Percentiles rank a stretch among this genome's conserved stretches.
Evolutionary conservation across 352 stramenopile species (phyloP).

Genomic region (Thalassiosira mediterranea): DNA sequence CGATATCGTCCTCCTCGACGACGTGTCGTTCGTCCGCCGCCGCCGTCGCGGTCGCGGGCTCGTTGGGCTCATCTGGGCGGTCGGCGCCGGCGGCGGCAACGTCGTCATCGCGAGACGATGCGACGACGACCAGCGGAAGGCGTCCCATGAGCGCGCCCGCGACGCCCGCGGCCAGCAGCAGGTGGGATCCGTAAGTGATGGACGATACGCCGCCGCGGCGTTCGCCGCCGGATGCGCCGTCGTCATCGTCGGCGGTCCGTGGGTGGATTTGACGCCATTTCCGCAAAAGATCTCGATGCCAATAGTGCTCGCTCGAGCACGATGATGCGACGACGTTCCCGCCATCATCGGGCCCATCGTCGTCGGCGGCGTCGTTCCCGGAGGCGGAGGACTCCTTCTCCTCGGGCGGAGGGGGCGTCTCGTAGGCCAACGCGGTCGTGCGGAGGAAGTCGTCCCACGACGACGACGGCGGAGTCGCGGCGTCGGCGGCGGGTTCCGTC

Average conservation of each 20-base stretch:
- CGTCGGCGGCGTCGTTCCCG: too few species aligned
- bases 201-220: background rate
- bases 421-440: too few species aligned
- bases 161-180: background rate
- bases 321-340: too few species aligned
- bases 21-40: background rate
- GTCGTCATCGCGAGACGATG: too few species aligned
- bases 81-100: too few species aligned
- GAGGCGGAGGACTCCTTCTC: too few species aligned
- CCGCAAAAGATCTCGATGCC: conserved; percentile 21
- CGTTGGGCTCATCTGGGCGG: too few species aligned
- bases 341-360: too few species aligned
- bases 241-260: background rate
- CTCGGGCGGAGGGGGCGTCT: too few species aligned
- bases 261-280: conserved; percentile 13
- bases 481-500: too few species aligned
- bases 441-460: too few species aligned
- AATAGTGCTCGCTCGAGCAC: conserved; percentile 17
- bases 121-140: background rate
- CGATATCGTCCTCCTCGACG: background rate
- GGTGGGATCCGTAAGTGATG: conserved; percentile 4
- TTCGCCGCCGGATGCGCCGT: background rate
- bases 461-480: too few species aligned
- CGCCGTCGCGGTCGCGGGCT: background rate
- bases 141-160: conserved; percentile 3